Conservation (phyloP, 129 eudicot genomes). For the Centella asiatica region DNA sequence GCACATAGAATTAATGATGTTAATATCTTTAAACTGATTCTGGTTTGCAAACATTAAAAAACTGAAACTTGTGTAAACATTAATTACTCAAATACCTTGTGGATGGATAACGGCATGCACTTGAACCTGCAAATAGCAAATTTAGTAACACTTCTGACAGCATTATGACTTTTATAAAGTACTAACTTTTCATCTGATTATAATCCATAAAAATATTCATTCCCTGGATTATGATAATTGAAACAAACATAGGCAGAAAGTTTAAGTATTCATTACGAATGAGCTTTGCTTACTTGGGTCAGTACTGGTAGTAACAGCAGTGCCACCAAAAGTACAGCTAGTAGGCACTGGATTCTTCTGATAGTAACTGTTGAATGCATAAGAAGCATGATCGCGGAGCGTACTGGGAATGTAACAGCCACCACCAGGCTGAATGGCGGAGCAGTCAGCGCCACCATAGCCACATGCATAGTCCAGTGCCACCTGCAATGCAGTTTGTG, state of each 20-base stretch:
- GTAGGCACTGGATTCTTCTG: conserved; percentile 86
- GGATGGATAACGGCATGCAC: conserved; percentile 59
- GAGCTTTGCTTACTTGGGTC: conserved; percentile 65
- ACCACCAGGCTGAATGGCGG: conserved; percentile 59
- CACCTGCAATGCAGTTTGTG: conserved; percentile 48
- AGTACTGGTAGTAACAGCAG: conserved; percentile 74
- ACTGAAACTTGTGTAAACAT: background rate
- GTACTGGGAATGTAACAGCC: conserved; percentile 61
- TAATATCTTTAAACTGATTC: background rate
- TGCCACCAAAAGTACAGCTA: conserved; percentile 89
- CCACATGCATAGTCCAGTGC: conserved; percentile 95
- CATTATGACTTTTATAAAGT: too few species aligned
- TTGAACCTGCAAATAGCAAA: conserved; percentile 48
- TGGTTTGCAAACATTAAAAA: background rate
- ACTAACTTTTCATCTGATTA: too few species aligned
- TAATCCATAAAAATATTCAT: too few species aligned
- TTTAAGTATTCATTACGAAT: background rate
- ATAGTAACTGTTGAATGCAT: conserved; percentile 77
- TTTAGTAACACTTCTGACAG: background rate
- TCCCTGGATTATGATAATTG: too few species aligned
- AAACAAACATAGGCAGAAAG: background rate
- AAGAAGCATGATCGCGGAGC: conserved; percentile 69
- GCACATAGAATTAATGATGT: conserved; percentile 22
- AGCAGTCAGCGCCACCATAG: conserved; percentile 69
- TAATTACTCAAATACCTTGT: conserved; percentile 42